phyloP scores from a whole-genome alignment of 2,329 filamentous ascomycete genomes.

The Botrytis hyacinthi region DNA sequence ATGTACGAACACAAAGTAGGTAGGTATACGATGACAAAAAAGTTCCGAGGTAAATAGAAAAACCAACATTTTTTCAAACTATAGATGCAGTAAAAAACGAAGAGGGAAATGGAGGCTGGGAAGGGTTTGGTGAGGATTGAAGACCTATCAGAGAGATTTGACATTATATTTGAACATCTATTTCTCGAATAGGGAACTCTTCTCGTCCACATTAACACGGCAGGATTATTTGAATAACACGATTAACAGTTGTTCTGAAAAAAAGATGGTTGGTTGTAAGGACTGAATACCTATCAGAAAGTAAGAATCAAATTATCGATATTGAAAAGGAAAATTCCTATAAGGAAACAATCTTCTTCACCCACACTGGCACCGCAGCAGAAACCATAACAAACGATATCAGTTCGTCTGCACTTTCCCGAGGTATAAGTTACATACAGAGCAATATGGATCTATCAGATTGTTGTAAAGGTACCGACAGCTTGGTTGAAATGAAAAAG shows the following conservation, averaged over 20 bases:
- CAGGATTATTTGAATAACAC: background rate
- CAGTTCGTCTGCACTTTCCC: constrained; percentile 12
- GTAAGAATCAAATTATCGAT: background rate
- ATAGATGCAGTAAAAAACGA: constrained; percentile 8
- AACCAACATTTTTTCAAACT: background rate
- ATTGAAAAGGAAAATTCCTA: background rate
- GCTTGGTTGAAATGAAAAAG: constrained; percentile 13
- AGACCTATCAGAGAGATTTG: background rate
- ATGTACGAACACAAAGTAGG: background rate
- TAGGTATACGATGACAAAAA: background rate
- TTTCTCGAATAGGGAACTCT: background rate
- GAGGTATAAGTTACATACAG: background rate
- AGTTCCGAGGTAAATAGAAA: background rate
- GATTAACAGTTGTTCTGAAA: background rate
- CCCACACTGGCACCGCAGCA: background rate
- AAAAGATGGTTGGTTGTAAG: background rate
- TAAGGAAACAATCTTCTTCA: background rate
- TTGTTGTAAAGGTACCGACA: constrained; percentile 9
- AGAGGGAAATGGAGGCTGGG: constrained; percentile 8
- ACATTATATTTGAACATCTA: background rate
- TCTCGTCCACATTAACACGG: background rate
- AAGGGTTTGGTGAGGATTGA: background rate
- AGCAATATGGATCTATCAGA: background rate
- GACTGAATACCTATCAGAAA: background rate
- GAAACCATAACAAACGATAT: background rate